Base-by-base conservation (phyloP, 345 rosid genomes). In the Orychophragmus violaceus region DNA sequence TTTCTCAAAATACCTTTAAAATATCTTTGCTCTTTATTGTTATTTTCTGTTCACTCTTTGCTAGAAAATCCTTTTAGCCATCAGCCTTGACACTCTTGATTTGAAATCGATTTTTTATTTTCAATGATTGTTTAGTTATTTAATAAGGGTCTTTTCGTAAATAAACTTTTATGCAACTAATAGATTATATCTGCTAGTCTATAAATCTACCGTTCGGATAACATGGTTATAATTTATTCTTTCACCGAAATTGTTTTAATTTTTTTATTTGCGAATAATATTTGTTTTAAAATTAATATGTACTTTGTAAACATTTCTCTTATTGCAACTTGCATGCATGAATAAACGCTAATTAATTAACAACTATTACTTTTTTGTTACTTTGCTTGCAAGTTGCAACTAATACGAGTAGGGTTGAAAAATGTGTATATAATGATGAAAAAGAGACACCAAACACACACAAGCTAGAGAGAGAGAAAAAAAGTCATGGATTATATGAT, bases 401-500 rank as follows among this genome's bases (percentile, higher is more conserved):
- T 8, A 17, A 1, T 42, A n/a, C 8, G 10, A 42, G 1, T 22
- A 22, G 29, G 25, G 53, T 48, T 21, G 16, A 48, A 48, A 46
- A 48, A 55, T 6, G 18, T 16, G 16, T 25, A 18, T 51, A 8
- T 41, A 60, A 62, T 2, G 19, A 8, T 16, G 29, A n/a, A 48
- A 29, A 17, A 64, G 46, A 64, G 16, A 51, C 22, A 29, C 36
- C 18, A 14, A 29, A 21, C 7, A 27, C 19, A 62, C 25, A 36
- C n/a, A 62, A 70, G 36, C 9, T 37, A 52, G 22, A 19, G 53
- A 58, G 17, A 49, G 17, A 23, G 11, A 27, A 27, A 12, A 28
- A 53, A 9, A 21, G 22, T 29, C 16, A 66, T 66, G 68, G 77
- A 41, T 39, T 66, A 9, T 41, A 59, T 10, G 30, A 23, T 44